Percentiles rank a stretch among this genome's conserved stretches.
Evolutionary conservation across 768 basidiomycete species (phyloP).

Genomic region (Amyloporia xantha): DNA sequence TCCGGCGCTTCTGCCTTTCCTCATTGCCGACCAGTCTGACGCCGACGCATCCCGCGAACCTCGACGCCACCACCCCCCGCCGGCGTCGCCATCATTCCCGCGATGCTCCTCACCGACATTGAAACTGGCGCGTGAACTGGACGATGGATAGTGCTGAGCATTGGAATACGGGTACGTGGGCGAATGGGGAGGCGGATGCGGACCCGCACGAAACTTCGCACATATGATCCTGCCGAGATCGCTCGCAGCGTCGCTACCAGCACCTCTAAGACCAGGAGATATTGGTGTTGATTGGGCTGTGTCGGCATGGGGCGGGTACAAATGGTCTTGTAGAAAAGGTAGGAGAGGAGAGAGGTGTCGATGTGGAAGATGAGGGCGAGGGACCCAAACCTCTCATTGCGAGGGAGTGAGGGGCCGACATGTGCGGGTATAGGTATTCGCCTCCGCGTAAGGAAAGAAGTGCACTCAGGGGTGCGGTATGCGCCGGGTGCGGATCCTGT

Average conservation of each 20-base stretch:
- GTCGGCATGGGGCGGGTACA: slow-evolving; percentile 1
- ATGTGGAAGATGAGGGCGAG: background rate
- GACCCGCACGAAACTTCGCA: slow-evolving; percentile 12
- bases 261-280: too few relatives aligned
- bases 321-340: background rate
- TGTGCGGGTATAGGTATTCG: background rate
- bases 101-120: background rate
- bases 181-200: slow-evolving; percentile 4
- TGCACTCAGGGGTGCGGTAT: slow-evolving; percentile 3
- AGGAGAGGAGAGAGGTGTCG: slow-evolving; percentile 3
- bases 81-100: background rate
- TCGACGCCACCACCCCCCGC: slow-evolving; percentile 15
- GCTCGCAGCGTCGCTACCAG: too few relatives aligned
- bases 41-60: slow-evolving; percentile 7
- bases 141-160: too few relatives aligned
- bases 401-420: background rate
- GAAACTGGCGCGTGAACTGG: background rate
- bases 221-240: slow-evolving; percentile 11
- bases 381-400: background rate
- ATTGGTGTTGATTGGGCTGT: background rate
- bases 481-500: slow-evolving; percentile 1
- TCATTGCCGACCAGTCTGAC: slow-evolving; percentile 6
- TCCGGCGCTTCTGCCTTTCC: slow-evolving; percentile 8
- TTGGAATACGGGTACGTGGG: background rate
- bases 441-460: slow-evolving; percentile 2